Base-by-base conservation (phyloP, 495 filamentous ascomycete species). In the Xylaria curta region DNA sequence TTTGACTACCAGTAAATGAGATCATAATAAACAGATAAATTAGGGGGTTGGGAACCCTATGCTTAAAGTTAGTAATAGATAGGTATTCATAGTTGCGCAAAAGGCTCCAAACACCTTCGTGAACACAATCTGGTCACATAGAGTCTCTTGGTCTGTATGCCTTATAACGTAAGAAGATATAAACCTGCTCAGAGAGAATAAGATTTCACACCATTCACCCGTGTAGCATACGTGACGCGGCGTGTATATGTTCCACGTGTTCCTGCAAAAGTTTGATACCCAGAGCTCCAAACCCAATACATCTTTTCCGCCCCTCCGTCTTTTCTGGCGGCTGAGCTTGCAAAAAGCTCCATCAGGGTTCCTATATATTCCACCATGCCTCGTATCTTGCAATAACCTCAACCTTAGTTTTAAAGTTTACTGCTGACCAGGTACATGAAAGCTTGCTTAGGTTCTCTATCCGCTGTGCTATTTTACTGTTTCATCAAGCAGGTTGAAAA, bases 391-490 rank as follows among this genome's bases (percentile, higher is more conserved):
- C 61, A 64, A 64, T 64, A 64, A 47, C 61, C 40, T 64, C 6
- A 49, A 64, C 42, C 61, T 64, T 64, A 24, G 33, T 64, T 64
- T 64, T 64, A 46, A 64, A 64, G 61, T 64, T 64, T 64, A 64
- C 42, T 64, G 49, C 61, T 47, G 42, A 64, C 42, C 24, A 64
- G 24, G 24, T 64, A 64, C 42, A 47, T 64, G 26, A 64, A 64
- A 64, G 61, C 42, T 64, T 64, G 40, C 42, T 64, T 49, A 64
- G 61, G 61, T 64, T 64, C 42, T 64, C 8, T 49, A 64, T 64
- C 61, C 61, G 61, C 42, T 65, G 42, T 65, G 61, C 61, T 65
- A 65, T 65, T 65, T 65, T 65, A 65, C 61, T 65, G n/a, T 65
- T 65, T 65, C 21, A 63, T 63, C 42, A 65, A 65, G 61, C 42